phyloP scores from a whole-genome alignment of 768 basidiomycete genomes.

The Russula abietina region DNA sequence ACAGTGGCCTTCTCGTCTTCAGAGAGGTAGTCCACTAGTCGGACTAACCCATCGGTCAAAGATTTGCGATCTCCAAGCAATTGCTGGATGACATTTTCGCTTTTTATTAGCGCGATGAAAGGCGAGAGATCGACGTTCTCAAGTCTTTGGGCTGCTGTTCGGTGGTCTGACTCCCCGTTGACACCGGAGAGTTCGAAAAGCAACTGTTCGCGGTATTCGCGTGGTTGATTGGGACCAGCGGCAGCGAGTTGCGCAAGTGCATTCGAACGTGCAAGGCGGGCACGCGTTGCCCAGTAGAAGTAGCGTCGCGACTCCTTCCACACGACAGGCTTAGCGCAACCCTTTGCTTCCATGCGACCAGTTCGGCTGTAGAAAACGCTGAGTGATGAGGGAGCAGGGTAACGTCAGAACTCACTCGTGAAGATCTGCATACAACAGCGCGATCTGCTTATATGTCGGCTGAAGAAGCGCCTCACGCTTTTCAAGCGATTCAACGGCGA shows the following conservation, averaged over 20 bases:
- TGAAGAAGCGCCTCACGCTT: constrained; percentile 74
- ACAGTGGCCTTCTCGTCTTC: constrained; percentile 66
- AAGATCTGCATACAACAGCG: constrained; percentile 90
- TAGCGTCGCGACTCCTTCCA: constrained; percentile 87
- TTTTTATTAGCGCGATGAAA: constrained; percentile 57
- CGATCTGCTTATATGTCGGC: constrained; percentile 91
- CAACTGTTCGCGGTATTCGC: constrained; percentile 59
- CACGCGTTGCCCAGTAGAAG: constrained; percentile 92
- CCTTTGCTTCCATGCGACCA: constrained; percentile 97
- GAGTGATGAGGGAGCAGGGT: not conserved
- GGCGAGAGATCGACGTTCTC: constrained; percentile 65
- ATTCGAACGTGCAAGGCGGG: constrained; percentile 64
- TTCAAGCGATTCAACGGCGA: constrained; percentile 60
- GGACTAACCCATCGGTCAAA: constrained; percentile 64
- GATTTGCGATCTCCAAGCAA: constrained; percentile 74
- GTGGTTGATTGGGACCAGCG: constrained; percentile 64
- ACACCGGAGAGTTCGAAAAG: constrained; percentile 56
- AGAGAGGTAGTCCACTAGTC: constrained; percentile 64
- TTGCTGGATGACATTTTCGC: constrained; percentile 60
- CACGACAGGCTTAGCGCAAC: constrained; percentile 76
- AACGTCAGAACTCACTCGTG: constrained; percentile 66
- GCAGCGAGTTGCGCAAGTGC: constrained; percentile 58
- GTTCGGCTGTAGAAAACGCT: constrained; percentile 52
- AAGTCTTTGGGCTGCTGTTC: constrained; percentile 54
- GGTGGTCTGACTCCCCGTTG: constrained; percentile 48